phyloP scores from a whole-genome alignment of 2,329 filamentous ascomycete species.

The Fusarium longipes region DNA sequence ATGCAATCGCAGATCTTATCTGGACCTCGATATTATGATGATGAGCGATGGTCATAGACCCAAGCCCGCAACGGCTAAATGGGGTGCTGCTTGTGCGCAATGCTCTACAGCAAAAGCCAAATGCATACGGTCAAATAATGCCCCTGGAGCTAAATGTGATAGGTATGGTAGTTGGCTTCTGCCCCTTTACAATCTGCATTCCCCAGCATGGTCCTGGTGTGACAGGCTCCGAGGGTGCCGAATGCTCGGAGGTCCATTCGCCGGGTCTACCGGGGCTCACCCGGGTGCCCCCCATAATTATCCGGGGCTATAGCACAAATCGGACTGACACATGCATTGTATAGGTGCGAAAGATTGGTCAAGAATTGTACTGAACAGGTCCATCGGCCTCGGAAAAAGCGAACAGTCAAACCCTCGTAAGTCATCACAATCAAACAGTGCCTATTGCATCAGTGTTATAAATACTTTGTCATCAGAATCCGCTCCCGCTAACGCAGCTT shows the following conservation, averaged over 20 bases:
- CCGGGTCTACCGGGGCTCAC: conserved; percentile 18
- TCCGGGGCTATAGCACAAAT: conserved; percentile 7
- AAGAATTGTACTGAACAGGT: conserved; percentile 61
- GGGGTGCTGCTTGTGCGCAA: conserved; percentile 62
- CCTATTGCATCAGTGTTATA: background rate
- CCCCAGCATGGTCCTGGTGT: background rate
- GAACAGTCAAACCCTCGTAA: conserved; percentile 63
- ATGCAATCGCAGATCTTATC: conserved; percentile 7
- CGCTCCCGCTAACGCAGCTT: background rate
- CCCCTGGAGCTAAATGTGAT: conserved; percentile 57
- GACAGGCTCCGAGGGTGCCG: conserved; percentile 6
- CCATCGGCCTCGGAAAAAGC: conserved; percentile 63
- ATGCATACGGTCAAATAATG: conserved; percentile 57
- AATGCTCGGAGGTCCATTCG: conserved; percentile 17
- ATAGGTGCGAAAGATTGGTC: conserved; percentile 60
- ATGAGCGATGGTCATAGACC: conserved; percentile 35
- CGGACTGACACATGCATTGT: conserved; percentile 20
- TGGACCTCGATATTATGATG: conserved; percentile 16
- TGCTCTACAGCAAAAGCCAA: conserved; percentile 64
- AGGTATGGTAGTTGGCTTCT: conserved; percentile 47
- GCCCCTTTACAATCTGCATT: background rate
- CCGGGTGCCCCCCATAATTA: conserved; percentile 28
- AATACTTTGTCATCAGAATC: background rate
- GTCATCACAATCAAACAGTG: conserved; percentile 37
- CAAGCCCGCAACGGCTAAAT: conserved; percentile 56